Base-by-base conservation (phyloP, 139 green algal genomes). In the Volvox africanus region DNA sequence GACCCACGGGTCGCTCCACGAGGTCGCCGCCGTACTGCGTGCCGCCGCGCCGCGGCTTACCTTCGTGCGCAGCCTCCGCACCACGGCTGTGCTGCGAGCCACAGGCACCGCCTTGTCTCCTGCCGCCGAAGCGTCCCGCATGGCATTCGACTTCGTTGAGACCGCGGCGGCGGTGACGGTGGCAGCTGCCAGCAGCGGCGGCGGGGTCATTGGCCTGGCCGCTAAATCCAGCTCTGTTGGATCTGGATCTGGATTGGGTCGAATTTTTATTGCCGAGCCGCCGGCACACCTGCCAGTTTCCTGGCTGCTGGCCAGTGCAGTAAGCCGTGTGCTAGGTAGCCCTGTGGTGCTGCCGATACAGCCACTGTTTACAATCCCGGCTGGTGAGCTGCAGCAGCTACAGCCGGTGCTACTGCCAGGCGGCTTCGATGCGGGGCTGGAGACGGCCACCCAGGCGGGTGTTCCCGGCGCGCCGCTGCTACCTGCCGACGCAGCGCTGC, bases 271-370 rank as follows among this genome's bases (percentile, higher is more conserved):
- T 2, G 89, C 89, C 0, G 76, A 89, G 67, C 92, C 86, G 78
- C 89, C 86, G 0, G 20, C 88, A 17, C 76, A 82, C 69, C 61
- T 96, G 55, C 80, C 85, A 14, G 77, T 95, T 21, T 78, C 88
- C 1, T 81, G 79, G 33, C 82, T 97, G 62, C 79, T 97, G 68
- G 65, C 95, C 24, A 62, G 37, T 26, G 93, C 89, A 16, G 32
- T 97, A 22, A 96, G 91, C 89, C 85, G 91, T 3, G 90, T 89
- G n/a, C 89, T 97, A 68, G 92, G 93, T 77, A 92, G 87, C 55
- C 90, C 94, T 77, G 33, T 97, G 5, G 84, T 80, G 50, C 89
- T 97, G 85, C 94, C 96, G 21, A 78, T 97, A 69, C 92, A 94
- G 77, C 82, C 94, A 0, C 92, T 97, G 55, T 88, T 97, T 67